A percentile compares a stretch with the other conserved stretches of the same genome.
phyloP scores from a whole-genome alignment of 176 grass and related monocot species.

The Rhynchospora tenuis region DNA sequence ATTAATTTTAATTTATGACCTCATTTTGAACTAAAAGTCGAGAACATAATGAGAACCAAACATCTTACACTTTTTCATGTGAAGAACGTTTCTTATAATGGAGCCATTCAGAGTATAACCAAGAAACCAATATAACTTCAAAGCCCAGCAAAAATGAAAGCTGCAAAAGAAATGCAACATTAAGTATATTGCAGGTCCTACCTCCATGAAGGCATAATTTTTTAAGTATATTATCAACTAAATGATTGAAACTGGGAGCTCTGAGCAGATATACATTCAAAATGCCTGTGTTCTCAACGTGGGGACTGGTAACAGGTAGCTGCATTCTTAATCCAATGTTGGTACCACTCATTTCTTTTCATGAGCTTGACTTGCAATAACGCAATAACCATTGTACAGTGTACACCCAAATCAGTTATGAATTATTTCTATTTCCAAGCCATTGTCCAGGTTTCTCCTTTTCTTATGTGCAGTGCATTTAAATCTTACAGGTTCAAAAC shows the following conservation, averaged over 20 bases:
- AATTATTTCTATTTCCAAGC: not conserved
- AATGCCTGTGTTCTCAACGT: not conserved
- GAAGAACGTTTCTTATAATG: conserved; percentile 32
- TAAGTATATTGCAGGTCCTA: not conserved
- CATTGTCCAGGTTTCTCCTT: not conserved
- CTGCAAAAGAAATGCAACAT: conserved; percentile 23
- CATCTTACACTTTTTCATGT: conserved; percentile 55
- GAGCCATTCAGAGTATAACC: conserved; percentile 61
- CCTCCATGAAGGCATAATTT: not conserved
- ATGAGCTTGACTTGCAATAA: not conserved
- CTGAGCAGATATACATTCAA: not conserved
- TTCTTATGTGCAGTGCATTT: not conserved
- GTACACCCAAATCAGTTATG: not conserved
- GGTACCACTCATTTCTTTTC: not conserved
- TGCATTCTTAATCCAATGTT: not conserved
- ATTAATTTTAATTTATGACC: not conserved
- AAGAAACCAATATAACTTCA: conserved; percentile 51
- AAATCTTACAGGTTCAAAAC: not conserved
- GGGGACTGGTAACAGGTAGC: not conserved
- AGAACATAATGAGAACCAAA: not conserved
- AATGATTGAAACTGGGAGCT: not conserved
- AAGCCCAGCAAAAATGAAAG: conserved; percentile 63
- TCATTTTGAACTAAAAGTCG: not conserved
- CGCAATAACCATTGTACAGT: not conserved
- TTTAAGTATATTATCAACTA: not conserved